Conservation (phyloP, 805 yeast genomes). For the Schwanniomyces vanrijiae region DNA sequence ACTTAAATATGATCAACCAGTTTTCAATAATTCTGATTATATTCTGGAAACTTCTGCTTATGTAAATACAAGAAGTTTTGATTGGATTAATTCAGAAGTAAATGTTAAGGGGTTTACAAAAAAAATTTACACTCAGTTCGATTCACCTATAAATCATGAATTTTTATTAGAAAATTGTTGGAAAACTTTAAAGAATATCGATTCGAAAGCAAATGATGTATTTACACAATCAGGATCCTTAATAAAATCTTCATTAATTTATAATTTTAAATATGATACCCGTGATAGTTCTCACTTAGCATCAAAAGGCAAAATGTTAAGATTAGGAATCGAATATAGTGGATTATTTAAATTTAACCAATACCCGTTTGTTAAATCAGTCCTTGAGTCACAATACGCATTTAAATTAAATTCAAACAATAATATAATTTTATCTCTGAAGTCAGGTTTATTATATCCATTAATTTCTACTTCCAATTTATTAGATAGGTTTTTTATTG, state of each 20-base stretch:
- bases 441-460: constrained; percentile 32
- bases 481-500: constrained; percentile 53
- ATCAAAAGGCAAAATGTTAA: constrained; percentile 35
- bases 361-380: constrained; percentile 41
- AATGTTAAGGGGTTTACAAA: constrained; percentile 42
- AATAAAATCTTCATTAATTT: constrained; percentile 44
- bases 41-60: constrained; percentile 39
- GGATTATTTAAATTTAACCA: constrained; percentile 28
- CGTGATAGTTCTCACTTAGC: constrained; percentile 47
- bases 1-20: constrained; percentile 47
- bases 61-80: constrained; percentile 46
- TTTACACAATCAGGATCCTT: constrained; percentile 44
- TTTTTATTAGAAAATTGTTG: constrained; percentile 45
- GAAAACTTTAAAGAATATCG: constrained; percentile 31
- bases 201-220: constrained; percentile 29
- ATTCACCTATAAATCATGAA: constrained; percentile 45
- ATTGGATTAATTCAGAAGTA: constrained; percentile 50
- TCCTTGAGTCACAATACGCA: constrained; percentile 40
- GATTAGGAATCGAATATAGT: constrained; percentile 35
- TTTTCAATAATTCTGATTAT: constrained; percentile 40
- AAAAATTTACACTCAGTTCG: constrained; percentile 39
- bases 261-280: constrained; percentile 43
- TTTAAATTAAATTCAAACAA: constrained; percentile 14
- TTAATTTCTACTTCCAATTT: constrained; percentile 30
- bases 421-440: constrained; percentile 27